These are phyloP conservation scores for Exophiala phaeomuriformis DNA, from an alignment of 2,329 filamentous ascomycete species.

Conservation along the genomic window DNA sequence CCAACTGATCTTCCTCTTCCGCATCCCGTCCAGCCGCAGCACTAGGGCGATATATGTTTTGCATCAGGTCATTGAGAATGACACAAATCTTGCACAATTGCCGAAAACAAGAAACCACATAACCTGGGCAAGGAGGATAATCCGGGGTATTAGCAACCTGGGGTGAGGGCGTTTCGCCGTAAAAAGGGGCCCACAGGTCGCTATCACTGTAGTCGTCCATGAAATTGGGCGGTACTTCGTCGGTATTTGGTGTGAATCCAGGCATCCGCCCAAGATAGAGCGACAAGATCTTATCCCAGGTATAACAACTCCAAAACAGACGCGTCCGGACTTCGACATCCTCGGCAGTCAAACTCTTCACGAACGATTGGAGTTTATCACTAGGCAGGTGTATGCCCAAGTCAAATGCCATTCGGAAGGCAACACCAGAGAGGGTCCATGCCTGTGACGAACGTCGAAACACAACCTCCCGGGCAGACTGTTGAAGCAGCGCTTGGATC, in stretches of 20 bases:
- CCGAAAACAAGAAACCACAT: conserved; percentile 29
- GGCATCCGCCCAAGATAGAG: conserved; percentile 30
- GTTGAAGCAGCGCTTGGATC: conserved; percentile 30
- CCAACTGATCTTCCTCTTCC: conserved; percentile 17
- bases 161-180: conserved; percentile 24
- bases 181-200: conserved; percentile 30
- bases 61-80: conserved; percentile 43
- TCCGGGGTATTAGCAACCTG: conserved; percentile 16
- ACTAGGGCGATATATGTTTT: conserved; percentile 40
- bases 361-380: conserved; percentile 25
- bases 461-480: conserved; percentile 29
- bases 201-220: conserved; percentile 29
- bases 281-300: conserved; percentile 31
- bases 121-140: conserved; percentile 27
- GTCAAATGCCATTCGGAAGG: conserved; percentile 31
- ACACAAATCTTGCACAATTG: conserved; percentile 38
- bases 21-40: conserved; percentile 34
- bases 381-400: conserved; percentile 29
- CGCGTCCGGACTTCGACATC: conserved; percentile 30
- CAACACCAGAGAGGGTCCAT: conserved; percentile 30
- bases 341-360: conserved; percentile 27
- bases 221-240: conserved; percentile 25
- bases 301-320: conserved; percentile 31
- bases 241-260: conserved; percentile 22
- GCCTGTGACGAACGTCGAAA: conserved; percentile 28